Conservation (phyloP, 257 asterid species). For the Cinchona pubescens region DNA sequence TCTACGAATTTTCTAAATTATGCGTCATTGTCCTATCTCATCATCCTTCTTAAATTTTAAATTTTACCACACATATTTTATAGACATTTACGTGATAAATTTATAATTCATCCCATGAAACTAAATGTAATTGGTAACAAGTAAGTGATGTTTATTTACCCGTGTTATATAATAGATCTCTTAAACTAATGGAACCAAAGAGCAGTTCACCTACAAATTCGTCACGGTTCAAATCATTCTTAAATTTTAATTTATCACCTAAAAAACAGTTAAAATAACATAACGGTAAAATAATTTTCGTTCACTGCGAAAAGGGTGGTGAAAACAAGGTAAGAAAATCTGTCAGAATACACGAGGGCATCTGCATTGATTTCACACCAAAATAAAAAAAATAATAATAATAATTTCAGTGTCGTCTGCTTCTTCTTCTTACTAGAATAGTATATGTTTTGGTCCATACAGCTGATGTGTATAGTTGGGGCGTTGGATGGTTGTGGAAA, state of each 20-base stretch:
- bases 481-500: conserved; percentile 21
- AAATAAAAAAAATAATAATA: too few species aligned
- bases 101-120: too few species aligned
- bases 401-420: conserved; percentile 4
- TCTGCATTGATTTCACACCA: neutral
- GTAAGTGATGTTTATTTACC: too few species aligned
- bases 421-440: too few species aligned
- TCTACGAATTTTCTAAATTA: too few species aligned
- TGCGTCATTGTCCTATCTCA: too few species aligned
- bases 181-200: neutral
- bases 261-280: neutral
- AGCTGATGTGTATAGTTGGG: too few species aligned
- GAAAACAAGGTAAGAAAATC: conserved; percentile 35
- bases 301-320: conserved; percentile 15
- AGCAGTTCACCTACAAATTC: neutral
- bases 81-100: too few species aligned
- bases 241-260: neutral
- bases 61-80: too few species aligned
- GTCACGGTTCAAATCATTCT: neutral
- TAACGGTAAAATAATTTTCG: neutral
- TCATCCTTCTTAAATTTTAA: too few species aligned
- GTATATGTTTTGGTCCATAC: conserved; percentile 22
- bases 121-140: too few species aligned
- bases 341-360: conserved; percentile 7
- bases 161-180: too few species aligned